These are phyloP conservation scores for Dendryphion nanum DNA, from an alignment of 2,329 filamentous ascomycete genomes.

Conservation along the genomic window DNA sequence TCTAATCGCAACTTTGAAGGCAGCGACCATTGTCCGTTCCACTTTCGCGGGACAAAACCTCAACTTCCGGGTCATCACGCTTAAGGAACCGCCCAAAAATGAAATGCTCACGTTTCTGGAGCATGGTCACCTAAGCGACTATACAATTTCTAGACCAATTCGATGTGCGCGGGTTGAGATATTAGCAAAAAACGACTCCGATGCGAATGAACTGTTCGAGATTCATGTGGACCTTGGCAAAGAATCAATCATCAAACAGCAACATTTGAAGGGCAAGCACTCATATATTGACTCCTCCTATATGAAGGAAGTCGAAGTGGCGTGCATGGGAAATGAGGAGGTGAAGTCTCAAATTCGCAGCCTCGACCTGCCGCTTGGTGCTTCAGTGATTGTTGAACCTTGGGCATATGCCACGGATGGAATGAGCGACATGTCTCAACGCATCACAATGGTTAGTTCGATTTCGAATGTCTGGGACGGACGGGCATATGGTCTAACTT, in stretches of 20 bases:
- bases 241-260: constrained; percentile 18
- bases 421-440: constrained; percentile 49
- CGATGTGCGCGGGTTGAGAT: constrained; percentile 36
- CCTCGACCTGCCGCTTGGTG: constrained; percentile 46
- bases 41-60: constrained; percentile 31
- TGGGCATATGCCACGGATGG: constrained; percentile 59
- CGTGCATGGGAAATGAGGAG: constrained; percentile 44
- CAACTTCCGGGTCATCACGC: constrained; percentile 52
- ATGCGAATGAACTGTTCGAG: constrained; percentile 34
- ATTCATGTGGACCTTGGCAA: constrained; percentile 27
- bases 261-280: constrained; percentile 43
- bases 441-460: constrained; percentile 44
- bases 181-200: not conserved
- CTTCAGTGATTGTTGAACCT: constrained; percentile 51
- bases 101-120: constrained; percentile 48
- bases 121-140: constrained; percentile 12
- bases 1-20: constrained; percentile 3
- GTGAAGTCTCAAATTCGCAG: constrained; percentile 46
- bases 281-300: constrained; percentile 50
- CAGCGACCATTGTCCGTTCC: constrained; percentile 35
- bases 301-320: constrained; percentile 50
- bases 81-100: constrained; percentile 52
- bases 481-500: too few relatives aligned
- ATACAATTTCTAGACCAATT: constrained; percentile 39
- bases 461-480: not conserved